Conservation (phyloP, 2,329 filamentous ascomycete genomes). For the Phialophora macrospora region DNA sequence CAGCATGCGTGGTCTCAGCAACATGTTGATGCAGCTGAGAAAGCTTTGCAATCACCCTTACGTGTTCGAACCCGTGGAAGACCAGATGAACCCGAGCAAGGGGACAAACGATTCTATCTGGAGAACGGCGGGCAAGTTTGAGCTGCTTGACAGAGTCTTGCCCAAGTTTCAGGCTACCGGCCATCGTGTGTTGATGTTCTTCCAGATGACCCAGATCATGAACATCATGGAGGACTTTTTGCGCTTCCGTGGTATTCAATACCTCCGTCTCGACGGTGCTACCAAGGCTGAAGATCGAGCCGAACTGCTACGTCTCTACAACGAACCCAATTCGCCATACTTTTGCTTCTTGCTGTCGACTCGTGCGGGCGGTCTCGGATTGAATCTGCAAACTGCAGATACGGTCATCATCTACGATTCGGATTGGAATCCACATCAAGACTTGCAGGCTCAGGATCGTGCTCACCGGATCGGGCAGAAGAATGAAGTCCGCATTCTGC, state of each 20-base stretch:
- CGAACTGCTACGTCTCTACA: constrained; percentile 85
- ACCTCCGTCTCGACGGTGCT: constrained; percentile 91
- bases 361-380: constrained; percentile 93
- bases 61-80: constrained; percentile 96
- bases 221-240: constrained; percentile 99
- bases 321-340: constrained; percentile 85
- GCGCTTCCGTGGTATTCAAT: constrained; percentile 79
- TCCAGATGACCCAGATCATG: constrained; percentile 99
- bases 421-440: constrained; percentile 99
- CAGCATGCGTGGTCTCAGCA: constrained; percentile 90
- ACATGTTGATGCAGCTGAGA: constrained; percentile 99
- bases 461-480: constrained; percentile 99
- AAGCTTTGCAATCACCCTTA: constrained; percentile 99
- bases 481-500: constrained; percentile 96
- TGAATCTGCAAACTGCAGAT: constrained; percentile 96
- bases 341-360: constrained; percentile 99
- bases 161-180: constrained; percentile 91
- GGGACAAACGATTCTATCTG: constrained; percentile 91
- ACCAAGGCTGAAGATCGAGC: constrained; percentile 98
- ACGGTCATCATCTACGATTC: constrained; percentile 99
- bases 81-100: constrained; percentile 91
- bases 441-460: constrained; percentile 98
- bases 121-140: constrained; percentile 96
- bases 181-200: constrained; percentile 98
- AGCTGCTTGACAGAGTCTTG: constrained; percentile 86